Evolutionary conservation across 805 yeast genomes (phyloP).

Genomic region (Candida silvicultrix): DNA sequence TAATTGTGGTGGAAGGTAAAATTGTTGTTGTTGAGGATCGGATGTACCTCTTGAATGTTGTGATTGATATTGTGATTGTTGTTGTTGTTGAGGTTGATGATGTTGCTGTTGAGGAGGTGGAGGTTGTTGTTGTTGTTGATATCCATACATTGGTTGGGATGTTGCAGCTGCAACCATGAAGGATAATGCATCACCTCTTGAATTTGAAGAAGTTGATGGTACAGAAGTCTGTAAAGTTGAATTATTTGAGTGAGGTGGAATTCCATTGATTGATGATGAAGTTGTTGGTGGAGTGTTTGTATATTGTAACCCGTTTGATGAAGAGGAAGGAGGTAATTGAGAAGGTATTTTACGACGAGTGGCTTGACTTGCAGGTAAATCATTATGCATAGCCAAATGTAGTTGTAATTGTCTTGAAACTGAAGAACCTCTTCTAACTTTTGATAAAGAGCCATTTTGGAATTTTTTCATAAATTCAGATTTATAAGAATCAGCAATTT

Average conservation of each 20-base stretch:
- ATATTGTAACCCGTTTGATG: conserved; percentile 23
- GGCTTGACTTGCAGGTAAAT: conserved; percentile 28
- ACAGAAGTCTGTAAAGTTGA: conserved; percentile 3
- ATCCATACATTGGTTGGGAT: conserved; percentile 1
- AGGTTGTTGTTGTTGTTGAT: background rate
- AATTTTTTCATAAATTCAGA: conserved; percentile 80
- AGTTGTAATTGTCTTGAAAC: conserved; percentile 76
- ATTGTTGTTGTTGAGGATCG: conserved; percentile 5
- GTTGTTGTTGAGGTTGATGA: conserved; percentile 2
- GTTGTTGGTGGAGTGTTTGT: conserved; percentile 14
- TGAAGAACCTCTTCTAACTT: conserved; percentile 72
- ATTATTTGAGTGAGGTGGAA: conserved; percentile 13
- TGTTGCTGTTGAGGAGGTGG: background rate
- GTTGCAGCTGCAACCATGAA: conserved; percentile 13
- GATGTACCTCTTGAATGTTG: conserved; percentile 2
- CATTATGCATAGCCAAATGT: conserved; percentile 47
- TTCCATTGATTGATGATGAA: conserved; percentile 16
- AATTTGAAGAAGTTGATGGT: background rate
- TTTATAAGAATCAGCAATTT: conserved; percentile 77
- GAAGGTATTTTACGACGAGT: conserved; percentile 29
- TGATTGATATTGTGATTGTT: background rate
- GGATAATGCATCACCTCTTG: conserved; percentile 8
- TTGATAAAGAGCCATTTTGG: conserved; percentile 66
- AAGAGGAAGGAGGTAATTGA: conserved; percentile 25
- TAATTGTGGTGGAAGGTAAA: conserved; percentile 1